phyloP scores from a whole-genome alignment of 306 rosid species.

The Pachyrhizus erosus region DNA sequence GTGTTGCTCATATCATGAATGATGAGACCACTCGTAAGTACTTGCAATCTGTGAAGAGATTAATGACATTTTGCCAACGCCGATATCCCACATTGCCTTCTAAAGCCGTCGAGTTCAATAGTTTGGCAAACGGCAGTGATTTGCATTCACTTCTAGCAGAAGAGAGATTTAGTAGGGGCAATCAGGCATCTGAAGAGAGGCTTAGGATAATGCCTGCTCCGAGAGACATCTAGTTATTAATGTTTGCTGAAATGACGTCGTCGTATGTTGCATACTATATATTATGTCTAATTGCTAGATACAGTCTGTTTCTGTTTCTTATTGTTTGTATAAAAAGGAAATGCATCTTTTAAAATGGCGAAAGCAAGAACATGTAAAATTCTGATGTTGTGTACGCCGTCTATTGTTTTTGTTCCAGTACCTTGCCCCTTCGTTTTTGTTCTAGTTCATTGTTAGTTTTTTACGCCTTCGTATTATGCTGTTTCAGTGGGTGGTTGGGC shows the following conservation, averaged over 20 bases:
- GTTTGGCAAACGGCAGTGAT: constrained; percentile 99
- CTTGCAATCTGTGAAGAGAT: constrained; percentile 88
- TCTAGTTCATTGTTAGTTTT: background rate
- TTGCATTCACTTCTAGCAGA: constrained; percentile 89
- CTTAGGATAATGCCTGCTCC: constrained; percentile 86
- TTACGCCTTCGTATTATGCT: background rate
- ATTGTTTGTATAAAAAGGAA: background rate
- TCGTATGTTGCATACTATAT: constrained; percentile 4
- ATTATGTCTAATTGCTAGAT: constrained; percentile 21
- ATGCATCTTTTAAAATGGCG: background rate
- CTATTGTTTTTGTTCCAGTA: background rate
- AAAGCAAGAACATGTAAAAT: constrained; percentile 2
- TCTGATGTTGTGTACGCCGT: background rate
- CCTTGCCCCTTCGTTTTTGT: background rate
- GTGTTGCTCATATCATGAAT: constrained; percentile 98
- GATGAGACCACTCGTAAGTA: constrained; percentile 97
- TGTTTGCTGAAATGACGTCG: constrained; percentile 9
- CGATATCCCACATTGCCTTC: constrained; percentile 97
- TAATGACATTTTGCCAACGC: constrained; percentile 96
- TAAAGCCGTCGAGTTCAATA: constrained; percentile 98
- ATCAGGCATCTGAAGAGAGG: constrained; percentile 66
- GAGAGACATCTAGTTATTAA: constrained; percentile 49
- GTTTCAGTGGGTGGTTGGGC: background rate
- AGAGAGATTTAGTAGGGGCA: constrained; percentile 65
- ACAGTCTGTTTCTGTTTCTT: constrained; percentile 27